Evolutionary conservation across 208 protist genomes (phyloP), one percentile per base, ranked within the genome.

Genomic region (Trypanosoma caninum): DNA sequence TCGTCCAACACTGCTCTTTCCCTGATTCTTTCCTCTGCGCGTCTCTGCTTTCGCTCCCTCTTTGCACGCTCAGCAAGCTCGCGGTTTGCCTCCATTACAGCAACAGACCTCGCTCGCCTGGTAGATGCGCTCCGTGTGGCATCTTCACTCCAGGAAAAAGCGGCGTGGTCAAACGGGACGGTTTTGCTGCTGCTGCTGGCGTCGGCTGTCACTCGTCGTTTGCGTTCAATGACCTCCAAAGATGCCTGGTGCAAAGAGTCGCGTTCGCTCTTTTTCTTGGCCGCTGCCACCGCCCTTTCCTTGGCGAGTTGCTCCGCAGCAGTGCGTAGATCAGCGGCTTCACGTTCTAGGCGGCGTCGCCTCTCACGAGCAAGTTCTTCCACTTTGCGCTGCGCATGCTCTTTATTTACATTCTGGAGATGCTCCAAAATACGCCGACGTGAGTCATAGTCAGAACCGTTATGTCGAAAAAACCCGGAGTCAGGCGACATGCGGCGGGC

Each of bases 351-450:
- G n/a, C 63, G 44, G 10, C 53, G 48, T 41, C 47, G 45, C 4
- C 22, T 41, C 35, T 78, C 61, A 8, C 63, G 65, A 7, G 42
- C 57, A 20, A 35, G 65, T 55, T 87, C 84, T 35, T 81, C 78
- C 35, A 57, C 59, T 23, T 51, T 71, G 5, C 73, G 70, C 30
- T 78, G 60, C 0, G 78, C 85, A 59, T 87, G 72, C 44, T 82
- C 79, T 53, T 57, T 18, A 50, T 87, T 87, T 63, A 65, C 75
- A 5, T 50, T 33, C 14, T 73, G 72, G 22, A 89, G 70, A 53
- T 73, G 68, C n/a, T 65, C 63, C 18, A 87, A 59, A 22, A 85
- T 63, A 28, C 56, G 62, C 13, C 67, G 56, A 38, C 65, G 66
- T 16, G 67, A 58, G 57, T 14, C 1, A 7, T 62, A 5, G 2